Conservation (phyloP, 2,329 filamentous ascomycete genomes). For the Neopestalotiopsis sp. region DNA sequence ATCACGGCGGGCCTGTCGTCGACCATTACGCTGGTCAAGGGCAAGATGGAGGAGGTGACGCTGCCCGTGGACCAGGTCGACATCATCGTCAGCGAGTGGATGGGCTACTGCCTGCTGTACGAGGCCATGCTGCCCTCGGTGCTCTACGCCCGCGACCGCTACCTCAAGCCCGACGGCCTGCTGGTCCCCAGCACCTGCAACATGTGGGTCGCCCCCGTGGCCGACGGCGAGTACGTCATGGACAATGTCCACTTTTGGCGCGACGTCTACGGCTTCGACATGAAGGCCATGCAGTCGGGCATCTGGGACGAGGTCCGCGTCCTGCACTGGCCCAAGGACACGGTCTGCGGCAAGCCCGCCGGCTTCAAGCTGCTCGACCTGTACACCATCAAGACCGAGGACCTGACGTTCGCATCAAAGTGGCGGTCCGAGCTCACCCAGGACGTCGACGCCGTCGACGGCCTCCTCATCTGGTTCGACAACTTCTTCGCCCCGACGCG, state of each 20-base stretch:
- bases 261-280: slow-evolving; percentile 93
- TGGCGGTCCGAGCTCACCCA: slow-evolving; percentile 67
- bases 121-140: slow-evolving; percentile 97
- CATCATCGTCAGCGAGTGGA: slow-evolving; percentile 97
- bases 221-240: slow-evolving; percentile 76
- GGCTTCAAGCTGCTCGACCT: slow-evolving; percentile 80
- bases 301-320: slow-evolving; percentile 85
- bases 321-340: slow-evolving; percentile 67
- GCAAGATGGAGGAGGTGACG: slow-evolving; percentile 85
- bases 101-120: slow-evolving; percentile 93
- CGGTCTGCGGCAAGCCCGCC: slow-evolving; percentile 62
- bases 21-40: slow-evolving; percentile 78
- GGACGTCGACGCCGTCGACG: slow-evolving; percentile 76
- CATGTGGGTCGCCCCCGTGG: slow-evolving; percentile 80
- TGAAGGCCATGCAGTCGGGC: slow-evolving; percentile 85
- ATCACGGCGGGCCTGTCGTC: slow-evolving; percentile 78
- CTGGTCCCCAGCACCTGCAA: slow-evolving; percentile 87
- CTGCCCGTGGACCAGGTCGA: slow-evolving; percentile 83
- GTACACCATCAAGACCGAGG: slow-evolving; percentile 71
- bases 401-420: slow-evolving; percentile 75
- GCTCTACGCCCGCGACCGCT: slow-evolving; percentile 84
- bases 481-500: slow-evolving; percentile 80
- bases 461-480: slow-evolving; percentile 92
- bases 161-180: slow-evolving; percentile 78
- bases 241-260: slow-evolving; percentile 87